Evolutionary conservation across 2,329 filamentous ascomycete genomes (phyloP).

Genomic region (Stagonosporopsis chrysanthemi): DNA sequence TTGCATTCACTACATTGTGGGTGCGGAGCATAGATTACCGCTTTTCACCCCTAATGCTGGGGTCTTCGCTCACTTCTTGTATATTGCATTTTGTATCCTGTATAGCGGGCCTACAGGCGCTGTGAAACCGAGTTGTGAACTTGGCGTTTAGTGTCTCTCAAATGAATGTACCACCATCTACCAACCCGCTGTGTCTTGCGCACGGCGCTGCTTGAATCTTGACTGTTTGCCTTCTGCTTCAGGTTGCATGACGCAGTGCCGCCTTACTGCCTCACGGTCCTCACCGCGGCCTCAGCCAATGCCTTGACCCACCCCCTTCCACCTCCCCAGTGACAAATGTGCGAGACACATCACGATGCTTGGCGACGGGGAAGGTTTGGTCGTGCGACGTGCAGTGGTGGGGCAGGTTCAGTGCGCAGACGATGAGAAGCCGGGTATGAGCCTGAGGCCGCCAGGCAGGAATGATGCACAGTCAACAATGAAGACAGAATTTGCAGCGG

Average conservation of each 20-base stretch:
- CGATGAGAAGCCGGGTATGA: background rate
- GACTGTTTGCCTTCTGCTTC: background rate
- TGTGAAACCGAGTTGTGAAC: conserved; percentile 1
- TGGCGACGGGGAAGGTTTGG: conserved; percentile 6
- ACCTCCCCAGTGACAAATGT: conserved; percentile 6
- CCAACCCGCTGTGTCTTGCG: background rate
- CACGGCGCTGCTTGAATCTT: background rate
- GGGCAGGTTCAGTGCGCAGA: background rate
- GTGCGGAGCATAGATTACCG: conserved; percentile 17
- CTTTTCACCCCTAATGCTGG: background rate
- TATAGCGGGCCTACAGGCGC: background rate
- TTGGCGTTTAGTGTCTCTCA: conserved; percentile 8
- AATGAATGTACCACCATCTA: background rate
- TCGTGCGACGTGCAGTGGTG: conserved; percentile 1
- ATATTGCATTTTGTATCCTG: background rate
- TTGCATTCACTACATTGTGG: background rate
- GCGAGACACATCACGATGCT: conserved; percentile 1
- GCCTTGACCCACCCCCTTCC: background rate
- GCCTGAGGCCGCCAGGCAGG: background rate
- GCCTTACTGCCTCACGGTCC: background rate
- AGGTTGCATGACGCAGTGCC: background rate
- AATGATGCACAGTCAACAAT: background rate
- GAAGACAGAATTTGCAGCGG: background rate
- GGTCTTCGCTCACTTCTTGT: conserved; percentile 1
- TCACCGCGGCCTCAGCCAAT: conserved; percentile 1